These are phyloP conservation scores for Peronospora tabacina DNA, from an alignment of 352 stramenopile genomes.

Conservation along the genomic window DNA sequence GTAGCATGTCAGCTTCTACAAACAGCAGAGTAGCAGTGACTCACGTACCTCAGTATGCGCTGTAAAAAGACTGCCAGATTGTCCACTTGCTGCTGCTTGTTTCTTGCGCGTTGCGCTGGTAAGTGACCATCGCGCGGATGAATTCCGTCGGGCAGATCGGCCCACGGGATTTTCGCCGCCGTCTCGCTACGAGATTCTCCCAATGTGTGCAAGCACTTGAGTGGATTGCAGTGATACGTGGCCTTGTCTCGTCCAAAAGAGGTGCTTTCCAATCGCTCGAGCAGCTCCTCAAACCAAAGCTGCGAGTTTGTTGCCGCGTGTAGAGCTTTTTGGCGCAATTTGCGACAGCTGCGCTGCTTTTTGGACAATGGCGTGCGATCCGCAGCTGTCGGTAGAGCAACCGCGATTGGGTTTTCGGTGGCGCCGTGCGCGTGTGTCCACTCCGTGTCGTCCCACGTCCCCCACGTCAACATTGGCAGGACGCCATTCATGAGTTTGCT, in stretches of 20 bases:
- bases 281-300: slow-evolving; percentile 69
- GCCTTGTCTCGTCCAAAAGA: slow-evolving; percentile 27
- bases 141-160: slow-evolving; percentile 49
- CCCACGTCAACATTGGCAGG: slow-evolving; percentile 59
- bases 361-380: not conserved
- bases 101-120: slow-evolving; percentile 37
- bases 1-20: slow-evolving; percentile 7
- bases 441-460: slow-evolving; percentile 53
- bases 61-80: slow-evolving; percentile 69
- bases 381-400: not conserved
- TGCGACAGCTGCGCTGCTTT: slow-evolving; percentile 36
- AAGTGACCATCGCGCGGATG: slow-evolving; percentile 65
- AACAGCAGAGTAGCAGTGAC: not conserved
- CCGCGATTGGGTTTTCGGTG: not conserved
- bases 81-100: slow-evolving; percentile 74
- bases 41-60: slow-evolving; percentile 47
- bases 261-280: slow-evolving; percentile 43
- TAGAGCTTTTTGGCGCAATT: slow-evolving; percentile 43
- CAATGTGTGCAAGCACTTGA: slow-evolving; percentile 34
- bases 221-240: slow-evolving; percentile 55
- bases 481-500: slow-evolving; percentile 53
- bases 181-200: not conserved
- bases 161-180: slow-evolving; percentile 48
- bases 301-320: slow-evolving; percentile 39
- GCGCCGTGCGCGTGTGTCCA: slow-evolving; percentile 5